Conservation (phyloP, 768 basidiomycete genomes). For the Lentinula raphanica region DNA sequence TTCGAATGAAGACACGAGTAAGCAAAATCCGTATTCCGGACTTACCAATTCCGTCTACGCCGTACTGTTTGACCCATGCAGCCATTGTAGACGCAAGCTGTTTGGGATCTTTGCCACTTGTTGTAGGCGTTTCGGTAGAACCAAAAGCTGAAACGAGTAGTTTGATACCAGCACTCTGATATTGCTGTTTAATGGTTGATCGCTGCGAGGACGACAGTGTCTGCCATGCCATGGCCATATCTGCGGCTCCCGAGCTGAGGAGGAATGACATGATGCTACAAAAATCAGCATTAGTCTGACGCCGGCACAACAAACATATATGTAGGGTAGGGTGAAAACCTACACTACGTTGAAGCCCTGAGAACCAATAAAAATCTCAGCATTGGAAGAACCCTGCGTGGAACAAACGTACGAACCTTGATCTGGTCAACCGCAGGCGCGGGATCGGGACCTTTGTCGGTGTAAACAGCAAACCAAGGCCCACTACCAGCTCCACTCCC, state of each 20-base stretch:
- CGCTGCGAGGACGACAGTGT: conserved; percentile 32
- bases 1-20: too few relatives aligned
- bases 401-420: background rate
- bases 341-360: conserved; percentile 28
- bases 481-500: conserved; percentile 1
- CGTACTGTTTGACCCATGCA: conserved; percentile 58
- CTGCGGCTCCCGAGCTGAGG: conserved; percentile 33
- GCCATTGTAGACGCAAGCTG: conserved; percentile 60
- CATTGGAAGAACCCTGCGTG: too few relatives aligned
- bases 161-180: conserved; percentile 52
- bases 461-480: conserved; percentile 3
- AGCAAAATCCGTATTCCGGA: too few relatives aligned
- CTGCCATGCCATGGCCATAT: conserved; percentile 12
- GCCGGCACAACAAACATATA: background rate
- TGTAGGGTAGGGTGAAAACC: background rate
- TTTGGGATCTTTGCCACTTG: conserved; percentile 49
- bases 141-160: conserved; percentile 55
- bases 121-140: conserved; percentile 37
- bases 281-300: background rate
- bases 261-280: conserved; percentile 33
- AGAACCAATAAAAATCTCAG: too few relatives aligned
- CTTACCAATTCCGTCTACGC: conserved; percentile 55
- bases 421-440: conserved; percentile 1
- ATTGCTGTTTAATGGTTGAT: conserved; percentile 37
- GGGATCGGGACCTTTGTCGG: conserved; percentile 5